Base-by-base conservation (phyloP, 495 filamentous ascomycete genomes). In the Aspergillus nanangensis region DNA sequence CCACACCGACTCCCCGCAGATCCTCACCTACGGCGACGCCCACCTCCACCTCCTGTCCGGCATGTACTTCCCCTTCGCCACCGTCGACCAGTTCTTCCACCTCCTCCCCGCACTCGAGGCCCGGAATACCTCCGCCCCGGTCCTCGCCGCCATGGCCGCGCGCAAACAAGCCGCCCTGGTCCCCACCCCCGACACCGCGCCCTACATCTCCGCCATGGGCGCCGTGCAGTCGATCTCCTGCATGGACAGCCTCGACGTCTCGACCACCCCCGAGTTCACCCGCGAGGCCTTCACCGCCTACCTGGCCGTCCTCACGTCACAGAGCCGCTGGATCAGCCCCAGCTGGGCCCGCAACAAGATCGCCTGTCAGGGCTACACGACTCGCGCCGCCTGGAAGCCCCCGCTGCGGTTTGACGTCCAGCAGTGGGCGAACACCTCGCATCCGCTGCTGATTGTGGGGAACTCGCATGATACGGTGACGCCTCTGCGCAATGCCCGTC, bases 381-480 rank as follows among this genome's bases (percentile, higher is more conserved):
- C 24, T 15, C 14, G 13, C 19, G 9, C 10, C 7, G 2, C 21
- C 23, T 8, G 38, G 19, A 37, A 11, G 29, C 52, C 19, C 54
- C 13, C 4, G 15, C 20, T 8, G 20, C 5, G 4, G 18, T 14
- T 36, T 31, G n/a, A 36, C 13, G 3, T 25, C 2, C 22, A 71
- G 69, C 61, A 7, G 65, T 63, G 3, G 55, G 56, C 33, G 52
- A 52, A 58, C 15, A 83, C 79, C 2, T 65, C 71, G 1, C 73
- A 78, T 51, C 82, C 81, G 1, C 52, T 86, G 23, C 62, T 86
- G 9, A 76, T 86, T 43, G 57, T 84, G 2, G 74, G 71, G 38
- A 84, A 78, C 55, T 72, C 67, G 0, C 60, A 73, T n/a, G 81
- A 86, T 41, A 82, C 82, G 0, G 80, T 84, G 29, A 82, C 78